These are phyloP conservation scores for Zizania palustris DNA, from an alignment of 202 grass and related monocot genomes.

Conservation along the genomic window DNA sequence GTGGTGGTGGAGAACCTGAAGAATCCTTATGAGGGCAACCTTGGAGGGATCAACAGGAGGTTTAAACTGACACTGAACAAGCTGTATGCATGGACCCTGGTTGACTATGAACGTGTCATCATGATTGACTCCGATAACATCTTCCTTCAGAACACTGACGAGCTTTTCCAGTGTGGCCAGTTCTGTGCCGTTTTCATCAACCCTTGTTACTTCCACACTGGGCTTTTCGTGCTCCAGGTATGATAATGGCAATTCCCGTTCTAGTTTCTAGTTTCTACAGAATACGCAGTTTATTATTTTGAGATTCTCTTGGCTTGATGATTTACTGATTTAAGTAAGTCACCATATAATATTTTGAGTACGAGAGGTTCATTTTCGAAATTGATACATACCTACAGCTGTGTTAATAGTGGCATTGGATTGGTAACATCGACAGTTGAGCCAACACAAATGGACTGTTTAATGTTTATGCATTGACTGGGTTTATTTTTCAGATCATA, in stretches of 20 bases:
- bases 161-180: constrained; percentile 94
- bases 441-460: constrained; percentile 7
- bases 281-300: constrained; percentile 7
- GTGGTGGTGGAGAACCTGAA: constrained; percentile 81
- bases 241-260: background rate
- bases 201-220: constrained; percentile 95
- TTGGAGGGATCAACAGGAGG: constrained; percentile 73
- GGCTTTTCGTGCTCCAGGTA: constrained; percentile 98
- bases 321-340: background rate
- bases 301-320: constrained; percentile 14
- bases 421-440: constrained; percentile 4
- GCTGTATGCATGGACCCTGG: constrained; percentile 91
- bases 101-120: constrained; percentile 85
- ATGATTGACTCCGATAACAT: constrained; percentile 98
- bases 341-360: background rate
- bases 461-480: constrained; percentile 19
- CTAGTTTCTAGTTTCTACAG: background rate
- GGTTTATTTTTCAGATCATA: background rate
- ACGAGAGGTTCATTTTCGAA: background rate
- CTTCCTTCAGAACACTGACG: constrained; percentile 87
- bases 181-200: constrained; percentile 99
- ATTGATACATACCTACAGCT: background rate
- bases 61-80: constrained; percentile 98
- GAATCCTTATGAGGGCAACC: constrained; percentile 84
- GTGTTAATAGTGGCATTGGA: constrained; percentile 10